Percentiles rank a stretch among this genome's conserved stretches.
Conservation (phyloP, 2,329 filamentous ascomycete species). For the Cladophialophora bantiana region DNA sequence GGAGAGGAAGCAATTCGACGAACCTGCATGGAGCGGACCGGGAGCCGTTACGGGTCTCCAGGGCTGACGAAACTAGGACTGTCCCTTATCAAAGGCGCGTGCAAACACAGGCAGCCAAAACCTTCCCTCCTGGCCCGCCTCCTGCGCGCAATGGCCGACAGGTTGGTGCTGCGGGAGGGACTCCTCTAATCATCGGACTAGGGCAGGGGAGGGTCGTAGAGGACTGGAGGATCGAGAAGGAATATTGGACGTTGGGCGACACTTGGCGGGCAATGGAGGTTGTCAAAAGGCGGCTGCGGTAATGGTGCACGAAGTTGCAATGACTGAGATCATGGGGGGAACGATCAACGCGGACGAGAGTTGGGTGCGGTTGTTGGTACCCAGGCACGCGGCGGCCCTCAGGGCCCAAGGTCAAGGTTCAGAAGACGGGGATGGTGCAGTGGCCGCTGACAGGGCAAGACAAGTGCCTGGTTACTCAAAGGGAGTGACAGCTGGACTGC, state of each 20-base stretch:
- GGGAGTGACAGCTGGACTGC: constrained; percentile 4
- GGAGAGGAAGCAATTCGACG: constrained; percentile 21
- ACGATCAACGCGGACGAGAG: constrained; percentile 9
- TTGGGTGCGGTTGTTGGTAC: constrained; percentile 1
- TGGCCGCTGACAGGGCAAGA: constrained; percentile 6
- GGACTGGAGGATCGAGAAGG: constrained; percentile 9
- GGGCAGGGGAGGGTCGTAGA: constrained; percentile 4
- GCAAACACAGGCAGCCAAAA: constrained; percentile 16
- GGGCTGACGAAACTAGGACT: constrained; percentile 18
- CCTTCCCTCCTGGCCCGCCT: constrained; percentile 32
- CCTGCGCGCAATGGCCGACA: constrained; percentile 34
- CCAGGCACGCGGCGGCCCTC: background rate
- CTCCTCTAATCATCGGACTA: constrained; percentile 36
- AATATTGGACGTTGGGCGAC: constrained; percentile 4
- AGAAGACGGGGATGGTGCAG: constrained; percentile 7
- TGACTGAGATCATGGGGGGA: constrained; percentile 18
- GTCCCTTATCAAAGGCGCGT: constrained; percentile 17
- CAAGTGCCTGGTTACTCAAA: constrained; percentile 11
- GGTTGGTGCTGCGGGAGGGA: constrained; percentile 31
- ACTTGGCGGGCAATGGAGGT: background rate
- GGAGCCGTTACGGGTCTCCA: constrained; percentile 25
- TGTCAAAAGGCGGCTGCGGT: constrained; percentile 1
- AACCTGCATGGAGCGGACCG: constrained; percentile 40
- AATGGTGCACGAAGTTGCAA: background rate
- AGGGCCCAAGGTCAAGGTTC: background rate